A percentile compares a stretch with the other conserved stretches of the same genome.
Conservation (phyloP, 495 filamentous ascomycete genomes). For the Podospora conica region DNA sequence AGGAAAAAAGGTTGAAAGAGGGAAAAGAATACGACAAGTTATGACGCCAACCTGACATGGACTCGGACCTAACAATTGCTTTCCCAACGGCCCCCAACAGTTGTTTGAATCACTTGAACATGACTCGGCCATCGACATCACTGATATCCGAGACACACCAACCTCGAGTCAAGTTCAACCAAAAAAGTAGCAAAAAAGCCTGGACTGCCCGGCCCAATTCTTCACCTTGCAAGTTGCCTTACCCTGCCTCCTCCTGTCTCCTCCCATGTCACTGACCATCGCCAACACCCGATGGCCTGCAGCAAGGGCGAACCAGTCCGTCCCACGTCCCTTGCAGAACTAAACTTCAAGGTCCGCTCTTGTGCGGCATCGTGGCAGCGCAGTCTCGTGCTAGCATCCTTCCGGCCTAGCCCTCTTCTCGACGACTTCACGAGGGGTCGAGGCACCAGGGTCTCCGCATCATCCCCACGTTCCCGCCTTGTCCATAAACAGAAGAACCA, state of each 20-base stretch:
- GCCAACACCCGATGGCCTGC: not conserved
- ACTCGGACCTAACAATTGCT: not conserved
- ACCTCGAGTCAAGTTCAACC: too few relatives aligned
- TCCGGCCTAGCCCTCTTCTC: not conserved
- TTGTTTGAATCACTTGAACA: not conserved
- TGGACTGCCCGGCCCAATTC: not conserved
- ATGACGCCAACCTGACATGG: not conserved
- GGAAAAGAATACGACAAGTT: not conserved
- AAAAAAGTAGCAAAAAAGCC: too few relatives aligned
- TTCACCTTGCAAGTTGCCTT: too few relatives aligned
- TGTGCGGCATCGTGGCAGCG: not conserved
- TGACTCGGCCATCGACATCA: not conserved
- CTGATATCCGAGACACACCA: not conserved
- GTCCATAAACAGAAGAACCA: not conserved
- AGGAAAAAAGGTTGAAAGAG: not conserved
- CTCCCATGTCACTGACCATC: too few relatives aligned
- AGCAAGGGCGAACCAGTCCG: not conserved
- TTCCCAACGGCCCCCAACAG: not conserved
- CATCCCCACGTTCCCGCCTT: not conserved
- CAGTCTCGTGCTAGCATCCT: not conserved
- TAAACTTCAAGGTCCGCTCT: not conserved
- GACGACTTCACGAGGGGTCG: not conserved
- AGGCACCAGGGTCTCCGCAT: not conserved
- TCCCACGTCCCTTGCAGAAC: not conserved
- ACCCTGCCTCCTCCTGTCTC: not conserved